phyloP scores from a whole-genome alignment of 192 early-diverging fungal species.

The Coemansia sp. region DNA sequence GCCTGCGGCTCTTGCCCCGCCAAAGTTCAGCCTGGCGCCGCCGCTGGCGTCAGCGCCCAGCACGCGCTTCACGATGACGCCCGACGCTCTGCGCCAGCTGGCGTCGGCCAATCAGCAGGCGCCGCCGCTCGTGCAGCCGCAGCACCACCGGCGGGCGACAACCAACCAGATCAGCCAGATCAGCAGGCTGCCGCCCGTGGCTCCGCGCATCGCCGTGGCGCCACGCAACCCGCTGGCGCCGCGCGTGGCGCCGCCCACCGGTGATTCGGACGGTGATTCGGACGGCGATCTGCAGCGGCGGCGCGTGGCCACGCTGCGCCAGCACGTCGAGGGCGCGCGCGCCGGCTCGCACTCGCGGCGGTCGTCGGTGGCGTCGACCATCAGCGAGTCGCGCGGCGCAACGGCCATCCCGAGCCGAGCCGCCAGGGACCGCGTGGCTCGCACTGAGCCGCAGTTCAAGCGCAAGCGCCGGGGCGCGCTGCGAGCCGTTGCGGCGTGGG shows the following conservation, averaged over 20 bases:
- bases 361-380: conserved; percentile 41
- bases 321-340: conserved; percentile 26
- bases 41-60: background rate
- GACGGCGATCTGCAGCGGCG: conserved; percentile 47
- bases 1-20: background rate
- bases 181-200: conserved; percentile 34
- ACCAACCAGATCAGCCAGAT: conserved; percentile 2
- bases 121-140: conserved; percentile 8
- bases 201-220: conserved; percentile 23
- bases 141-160: conserved; percentile 3
- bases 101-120: conserved; percentile 11
- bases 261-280: conserved; percentile 9
- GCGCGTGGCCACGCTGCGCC: conserved; percentile 49
- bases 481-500: background rate
- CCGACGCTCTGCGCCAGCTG: conserved; percentile 44
- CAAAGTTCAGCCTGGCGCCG: background rate
- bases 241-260: background rate
- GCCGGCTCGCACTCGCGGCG: conserved; percentile 37
- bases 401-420: conserved; percentile 19
- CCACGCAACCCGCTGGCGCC: background rate
- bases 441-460: background rate
- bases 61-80: conserved; percentile 47
- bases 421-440: background rate
- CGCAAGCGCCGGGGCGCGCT: conserved; percentile 3
- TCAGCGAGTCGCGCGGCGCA: conserved; percentile 44